Evolutionary conservation across 2,329 filamentous ascomycete genomes (phyloP).

Genomic region (Polytolypa hystricis): DNA sequence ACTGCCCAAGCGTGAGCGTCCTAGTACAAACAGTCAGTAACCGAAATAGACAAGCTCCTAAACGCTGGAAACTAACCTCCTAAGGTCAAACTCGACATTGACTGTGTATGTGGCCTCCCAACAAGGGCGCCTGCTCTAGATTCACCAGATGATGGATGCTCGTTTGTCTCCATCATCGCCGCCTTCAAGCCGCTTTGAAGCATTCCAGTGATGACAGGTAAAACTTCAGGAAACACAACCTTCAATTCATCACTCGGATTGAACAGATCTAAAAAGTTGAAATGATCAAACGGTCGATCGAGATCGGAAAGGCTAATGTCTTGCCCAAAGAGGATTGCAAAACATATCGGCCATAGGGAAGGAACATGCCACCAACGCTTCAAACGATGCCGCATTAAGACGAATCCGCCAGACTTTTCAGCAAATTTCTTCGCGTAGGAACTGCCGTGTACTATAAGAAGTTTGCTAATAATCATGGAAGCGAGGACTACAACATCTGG

Average conservation of each 20-base stretch:
- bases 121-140: neutral
- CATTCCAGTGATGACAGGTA: constrained; percentile 76
- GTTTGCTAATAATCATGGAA: constrained; percentile 68
- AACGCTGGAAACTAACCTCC: constrained; percentile 1
- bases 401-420: constrained; percentile 77
- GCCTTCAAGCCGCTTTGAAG: constrained; percentile 67
- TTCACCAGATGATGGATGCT: neutral
- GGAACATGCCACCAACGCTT: constrained; percentile 83
- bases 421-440: constrained; percentile 77
- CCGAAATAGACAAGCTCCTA: too few species aligned
- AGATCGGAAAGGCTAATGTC: constrained; percentile 68
- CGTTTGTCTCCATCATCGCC: constrained; percentile 36
- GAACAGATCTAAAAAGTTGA: constrained; percentile 64
- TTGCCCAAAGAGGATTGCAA: constrained; percentile 76
- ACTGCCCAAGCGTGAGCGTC: too few species aligned
- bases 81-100: constrained; percentile 2
- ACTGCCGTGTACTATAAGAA: constrained; percentile 71
- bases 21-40: too few species aligned
- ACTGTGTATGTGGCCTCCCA: neutral
- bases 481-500: constrained; percentile 71
- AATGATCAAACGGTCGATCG: constrained; percentile 61
- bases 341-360: constrained; percentile 74
- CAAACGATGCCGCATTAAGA: constrained; percentile 69
- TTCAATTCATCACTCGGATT: constrained; percentile 45
- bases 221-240: constrained; percentile 64